A percentile compares a stretch with the other conserved stretches of the same genome.
phyloP scores from a whole-genome alignment of 768 basidiomycete genomes.

The Suillus decipiens region DNA sequence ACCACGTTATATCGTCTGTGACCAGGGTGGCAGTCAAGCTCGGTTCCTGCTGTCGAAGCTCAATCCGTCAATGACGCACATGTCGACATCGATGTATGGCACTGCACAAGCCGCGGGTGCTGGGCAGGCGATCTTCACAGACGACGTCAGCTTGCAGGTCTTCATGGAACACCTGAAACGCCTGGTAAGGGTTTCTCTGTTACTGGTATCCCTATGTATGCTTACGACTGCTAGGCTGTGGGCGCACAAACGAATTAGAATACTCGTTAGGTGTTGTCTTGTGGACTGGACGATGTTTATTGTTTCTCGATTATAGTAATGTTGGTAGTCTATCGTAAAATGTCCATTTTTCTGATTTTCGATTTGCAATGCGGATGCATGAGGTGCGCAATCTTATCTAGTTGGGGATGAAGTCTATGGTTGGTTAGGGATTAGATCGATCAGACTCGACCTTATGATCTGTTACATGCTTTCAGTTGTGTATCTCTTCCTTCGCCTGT shows the following conservation, averaged over 20 bases:
- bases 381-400: background rate
- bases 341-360: background rate
- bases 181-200: constrained; percentile 53
- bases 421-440: no score
- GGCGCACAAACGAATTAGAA: constrained; percentile 66
- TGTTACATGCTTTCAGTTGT: background rate
- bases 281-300: background rate
- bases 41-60: constrained; percentile 97
- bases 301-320: background rate
- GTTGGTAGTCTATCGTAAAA: background rate
- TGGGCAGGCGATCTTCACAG: constrained; percentile 96
- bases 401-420: background rate
- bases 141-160: constrained; percentile 96
- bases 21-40: constrained; percentile 96
- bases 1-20: constrained; percentile 96
- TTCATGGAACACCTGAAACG: constrained; percentile 98
- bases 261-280: background rate
- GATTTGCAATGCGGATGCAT: background rate
- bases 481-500: background rate
- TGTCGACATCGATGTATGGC: constrained; percentile 92
- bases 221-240: constrained; percentile 48
- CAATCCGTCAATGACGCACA: constrained; percentile 97
- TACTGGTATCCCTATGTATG: background rate
- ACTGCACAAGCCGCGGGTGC: constrained; percentile 60
- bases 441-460: background rate